Evolutionary conservation across 2,329 filamentous ascomycete species (phyloP), one percentile per base, ranked within the genome.

Genomic region (Venturia asperata): DNA sequence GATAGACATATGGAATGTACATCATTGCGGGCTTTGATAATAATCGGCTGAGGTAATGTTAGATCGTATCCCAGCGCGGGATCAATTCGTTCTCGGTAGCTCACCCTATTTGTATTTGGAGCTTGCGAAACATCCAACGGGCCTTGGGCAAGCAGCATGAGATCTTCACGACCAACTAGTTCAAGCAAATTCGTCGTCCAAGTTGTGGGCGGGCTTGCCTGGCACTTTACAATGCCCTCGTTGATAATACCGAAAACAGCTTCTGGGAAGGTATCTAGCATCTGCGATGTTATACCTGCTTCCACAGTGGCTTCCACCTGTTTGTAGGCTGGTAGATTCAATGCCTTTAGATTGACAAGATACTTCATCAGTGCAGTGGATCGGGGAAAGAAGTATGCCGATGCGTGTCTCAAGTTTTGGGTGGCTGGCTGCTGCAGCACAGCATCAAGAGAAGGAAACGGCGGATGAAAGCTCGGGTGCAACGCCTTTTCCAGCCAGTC

Each of bases 231-330:
- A 49, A 97, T 91, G 5, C 88, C 87, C 76, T 97, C 92, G 72
- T 89, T 88, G 17, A 97, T 80, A 0, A 90, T 89, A 1, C 88
- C 85, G 64, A 90, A 83, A n/a, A 97, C 81, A 34, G 90, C 87
- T 74, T 96, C 91, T 1, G 94, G 93, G 1, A 97, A 79, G 0
- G 90, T 92, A 68, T 96, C 90, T 19, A 97, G 82, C 61, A 92
- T 78, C 30, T 83, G 79, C 11, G 77, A 76, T 7, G 83, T 86
- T 60, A 96, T 85, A 0, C 88, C 87, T 67, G 87, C 87, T 55
- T 85, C 79, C 66, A 87, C 82, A 77, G 97, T 87, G 30, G 87
- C 81, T 72, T 94, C 87, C 2, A 95, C 88, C 68, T 89, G 64
- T 43, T 65, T 62, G 10, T 65, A 21, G 27, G 55, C 39, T 27